Evolutionary conservation across 768 basidiomycete species (phyloP).

Genomic region (Tylopilus sp.): DNA sequence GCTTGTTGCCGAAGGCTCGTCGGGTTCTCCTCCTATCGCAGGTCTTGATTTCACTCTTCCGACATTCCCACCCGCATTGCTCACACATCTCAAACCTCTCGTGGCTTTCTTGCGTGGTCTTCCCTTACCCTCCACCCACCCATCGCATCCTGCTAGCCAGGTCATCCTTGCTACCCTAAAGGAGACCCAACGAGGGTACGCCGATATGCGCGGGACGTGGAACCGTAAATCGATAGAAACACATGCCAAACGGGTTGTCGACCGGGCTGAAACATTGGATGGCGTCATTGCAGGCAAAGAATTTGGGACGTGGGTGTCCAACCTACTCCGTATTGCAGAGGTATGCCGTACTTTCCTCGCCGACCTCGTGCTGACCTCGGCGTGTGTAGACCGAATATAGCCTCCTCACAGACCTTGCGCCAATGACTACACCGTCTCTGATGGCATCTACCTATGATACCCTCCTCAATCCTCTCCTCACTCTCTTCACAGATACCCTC

Average conservation of each 20-base stretch:
- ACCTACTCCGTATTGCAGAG: conserved; percentile 63
- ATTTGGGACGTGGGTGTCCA: conserved; percentile 67
- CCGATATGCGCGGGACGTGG: conserved; percentile 85
- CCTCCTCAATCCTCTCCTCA: conserved; percentile 62
- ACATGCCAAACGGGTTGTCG: conserved; percentile 65
- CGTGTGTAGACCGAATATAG: conserved; percentile 59
- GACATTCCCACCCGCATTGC: conserved; percentile 53
- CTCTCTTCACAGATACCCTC: conserved; percentile 62
- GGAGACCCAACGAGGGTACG: conserved; percentile 80
- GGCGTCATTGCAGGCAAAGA: conserved; percentile 64
- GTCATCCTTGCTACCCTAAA: conserved; percentile 61
- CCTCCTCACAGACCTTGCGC: conserved; percentile 59
- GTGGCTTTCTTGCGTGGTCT: conserved; percentile 68
- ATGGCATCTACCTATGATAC: conserved; percentile 58
- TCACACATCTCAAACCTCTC: conserved; percentile 56
- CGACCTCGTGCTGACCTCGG: background rate
- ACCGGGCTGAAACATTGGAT: conserved; percentile 67
- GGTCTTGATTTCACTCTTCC: conserved; percentile 52
- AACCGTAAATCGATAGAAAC: conserved; percentile 68
- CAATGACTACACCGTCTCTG: conserved; percentile 47
- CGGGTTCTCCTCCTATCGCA: conserved; percentile 64
- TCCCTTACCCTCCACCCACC: conserved; percentile 76
- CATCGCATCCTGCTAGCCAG: conserved; percentile 73
- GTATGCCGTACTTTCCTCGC: conserved; percentile 33
- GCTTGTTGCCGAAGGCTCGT: conserved; percentile 81